phyloP scores from a whole-genome alignment of 306 rosid species.

The Rubus parviflorus region DNA sequence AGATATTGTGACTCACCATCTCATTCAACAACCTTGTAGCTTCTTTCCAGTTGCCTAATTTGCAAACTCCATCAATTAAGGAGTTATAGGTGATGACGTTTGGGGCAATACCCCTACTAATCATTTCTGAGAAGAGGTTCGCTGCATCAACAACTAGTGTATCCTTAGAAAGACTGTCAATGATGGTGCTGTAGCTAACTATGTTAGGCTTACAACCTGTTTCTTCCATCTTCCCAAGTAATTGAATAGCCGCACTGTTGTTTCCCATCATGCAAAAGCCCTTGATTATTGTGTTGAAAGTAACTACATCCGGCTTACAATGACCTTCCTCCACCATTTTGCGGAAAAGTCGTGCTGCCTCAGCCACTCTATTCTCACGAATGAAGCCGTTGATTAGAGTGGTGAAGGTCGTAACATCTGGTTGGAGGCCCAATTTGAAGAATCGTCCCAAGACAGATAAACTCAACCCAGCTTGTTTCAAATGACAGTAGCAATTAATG shows the following conservation, averaged over 20 bases:
- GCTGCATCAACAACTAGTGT: neutral
- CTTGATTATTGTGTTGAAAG: neutral
- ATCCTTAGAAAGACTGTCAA: neutral
- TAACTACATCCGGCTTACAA: neutral
- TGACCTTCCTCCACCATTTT: neutral
- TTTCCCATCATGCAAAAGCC: neutral
- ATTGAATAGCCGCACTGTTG: neutral
- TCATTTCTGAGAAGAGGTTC: no score
- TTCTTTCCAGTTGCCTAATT: no score
- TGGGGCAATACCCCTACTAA: no score
- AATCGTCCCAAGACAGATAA: no score
- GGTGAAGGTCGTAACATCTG: neutral
- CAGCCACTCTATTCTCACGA: neutral
- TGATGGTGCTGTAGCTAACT: neutral
- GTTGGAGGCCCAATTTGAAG: neutral
- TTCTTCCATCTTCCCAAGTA: neutral
- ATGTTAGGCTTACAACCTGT: neutral
- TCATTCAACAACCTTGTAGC: no score
- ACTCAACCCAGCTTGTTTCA: no score
- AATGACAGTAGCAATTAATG: no score
- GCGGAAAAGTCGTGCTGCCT: neutral
- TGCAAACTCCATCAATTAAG: no score
- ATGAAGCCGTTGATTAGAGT: neutral
- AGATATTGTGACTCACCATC: no score
- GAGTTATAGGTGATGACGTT: no score